These are phyloP conservation scores for Penicillium nucicola DNA, from an alignment of 495 filamentous ascomycete genomes.

Conservation along the genomic window DNA sequence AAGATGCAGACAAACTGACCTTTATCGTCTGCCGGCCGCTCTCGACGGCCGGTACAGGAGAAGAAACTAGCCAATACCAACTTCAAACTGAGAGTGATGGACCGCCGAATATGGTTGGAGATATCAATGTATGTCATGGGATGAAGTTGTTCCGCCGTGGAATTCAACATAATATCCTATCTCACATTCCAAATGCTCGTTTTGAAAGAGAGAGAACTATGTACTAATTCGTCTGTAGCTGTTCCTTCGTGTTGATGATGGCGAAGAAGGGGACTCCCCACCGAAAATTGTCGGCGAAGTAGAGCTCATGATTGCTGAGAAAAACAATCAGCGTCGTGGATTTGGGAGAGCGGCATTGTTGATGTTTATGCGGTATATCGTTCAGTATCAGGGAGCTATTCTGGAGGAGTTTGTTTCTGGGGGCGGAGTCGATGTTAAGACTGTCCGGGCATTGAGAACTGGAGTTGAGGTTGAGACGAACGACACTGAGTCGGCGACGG, in stretches of 20 bases:
- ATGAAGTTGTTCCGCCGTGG: too few relatives aligned
- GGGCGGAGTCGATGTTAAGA: conserved; percentile 11
- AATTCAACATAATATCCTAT: too few relatives aligned
- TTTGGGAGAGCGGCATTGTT: conserved; percentile 63
- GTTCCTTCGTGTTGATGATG: conserved; percentile 62
- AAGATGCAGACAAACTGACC: conserved; percentile 56
- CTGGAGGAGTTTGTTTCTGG: conserved; percentile 54
- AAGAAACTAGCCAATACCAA: conserved; percentile 6
- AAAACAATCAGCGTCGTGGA: conserved; percentile 56
- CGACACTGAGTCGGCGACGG: conserved; percentile 12
- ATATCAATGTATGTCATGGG: conserved; percentile 66
- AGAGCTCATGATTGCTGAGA: conserved; percentile 82
- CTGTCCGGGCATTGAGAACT: conserved; percentile 4
- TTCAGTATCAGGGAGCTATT: conserved; percentile 45
- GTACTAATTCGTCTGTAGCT: conserved; percentile 26
- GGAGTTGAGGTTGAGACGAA: conserved; percentile 16
- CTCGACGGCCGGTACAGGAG: not conserved
- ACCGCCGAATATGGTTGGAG: conserved; percentile 67
- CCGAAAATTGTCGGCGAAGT: conserved; percentile 63
- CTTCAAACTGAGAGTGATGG: conserved; percentile 45
- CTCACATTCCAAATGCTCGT: too few relatives aligned
- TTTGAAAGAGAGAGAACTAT: too few relatives aligned
- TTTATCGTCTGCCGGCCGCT: conserved; percentile 42
- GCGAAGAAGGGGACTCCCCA: conserved; percentile 37
- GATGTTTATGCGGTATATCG: conserved; percentile 65